These are phyloP conservation scores for Fusarium musae DNA, from an alignment of 2,329 filamentous ascomycete species.

Conservation along the genomic window DNA sequence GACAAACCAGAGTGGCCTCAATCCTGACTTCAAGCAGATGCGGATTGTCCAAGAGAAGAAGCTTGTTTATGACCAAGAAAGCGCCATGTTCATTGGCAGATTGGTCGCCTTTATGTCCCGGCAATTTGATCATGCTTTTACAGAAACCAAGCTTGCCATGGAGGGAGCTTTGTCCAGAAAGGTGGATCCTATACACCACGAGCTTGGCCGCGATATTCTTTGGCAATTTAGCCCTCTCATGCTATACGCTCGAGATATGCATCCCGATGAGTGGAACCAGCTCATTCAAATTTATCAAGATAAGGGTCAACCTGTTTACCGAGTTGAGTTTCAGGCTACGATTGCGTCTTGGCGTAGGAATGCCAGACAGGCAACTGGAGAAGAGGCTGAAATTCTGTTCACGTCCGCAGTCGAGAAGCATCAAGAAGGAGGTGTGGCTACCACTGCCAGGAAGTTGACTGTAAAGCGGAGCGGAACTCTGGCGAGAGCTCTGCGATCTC, in stretches of 20 bases:
- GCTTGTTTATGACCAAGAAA: conserved; percentile 84
- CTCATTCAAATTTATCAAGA: conserved; percentile 84
- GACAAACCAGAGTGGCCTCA: conserved; percentile 62
- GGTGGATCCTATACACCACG: conserved; percentile 77
- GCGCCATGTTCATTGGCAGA: conserved; percentile 78
- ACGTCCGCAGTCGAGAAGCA: conserved; percentile 87
- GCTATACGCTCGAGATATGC: conserved; percentile 88
- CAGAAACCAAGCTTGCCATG: conserved; percentile 74
- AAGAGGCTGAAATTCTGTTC: conserved; percentile 88
- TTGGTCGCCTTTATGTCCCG: conserved; percentile 84
- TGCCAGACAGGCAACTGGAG: conserved; percentile 77
- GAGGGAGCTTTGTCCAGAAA: conserved; percentile 71
- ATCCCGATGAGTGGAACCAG: conserved; percentile 82
- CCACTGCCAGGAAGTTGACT: conserved; percentile 86
- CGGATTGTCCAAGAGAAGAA: conserved; percentile 94
- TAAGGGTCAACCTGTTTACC: conserved; percentile 80
- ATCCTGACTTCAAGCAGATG: conserved; percentile 87
- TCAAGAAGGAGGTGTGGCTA: conserved; percentile 76
- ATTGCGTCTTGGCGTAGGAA: conserved; percentile 82
- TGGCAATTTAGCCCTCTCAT: conserved; percentile 92
- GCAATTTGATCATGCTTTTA: conserved; percentile 80
- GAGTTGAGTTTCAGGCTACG: conserved; percentile 82
- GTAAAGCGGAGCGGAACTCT: conserved; percentile 93
- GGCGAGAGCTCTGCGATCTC: conserved; percentile 76
- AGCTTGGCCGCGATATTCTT: conserved; percentile 75